Percentiles rank a stretch among this genome's conserved stretches.
Conservation (phyloP, 345 rosid genomes). For the Murraya koenigii region DNA sequence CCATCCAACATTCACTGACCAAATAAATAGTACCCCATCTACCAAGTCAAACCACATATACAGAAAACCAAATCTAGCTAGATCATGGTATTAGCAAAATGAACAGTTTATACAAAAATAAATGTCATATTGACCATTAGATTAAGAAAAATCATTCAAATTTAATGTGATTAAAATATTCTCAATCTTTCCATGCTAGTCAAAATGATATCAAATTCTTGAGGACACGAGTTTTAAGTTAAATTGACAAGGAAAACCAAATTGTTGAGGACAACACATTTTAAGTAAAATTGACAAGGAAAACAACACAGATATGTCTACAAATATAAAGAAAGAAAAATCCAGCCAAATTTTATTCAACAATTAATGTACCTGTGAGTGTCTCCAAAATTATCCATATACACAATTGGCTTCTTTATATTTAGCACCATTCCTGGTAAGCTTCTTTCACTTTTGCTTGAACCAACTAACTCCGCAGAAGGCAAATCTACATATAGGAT, state of each 20-base stretch:
- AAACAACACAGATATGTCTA: background rate
- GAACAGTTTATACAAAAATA: background rate
- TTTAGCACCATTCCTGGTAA: conserved; percentile 89
- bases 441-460: conserved; percentile 53
- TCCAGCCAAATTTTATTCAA: background rate
- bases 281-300: background rate
- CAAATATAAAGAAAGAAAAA: conserved; percentile 4
- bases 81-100: background rate
- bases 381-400: conserved; percentile 59
- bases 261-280: background rate
- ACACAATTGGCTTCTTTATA: conserved; percentile 63
- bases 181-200: background rate
- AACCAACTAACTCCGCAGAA: conserved; percentile 65
- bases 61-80: background rate
- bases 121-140: background rate
- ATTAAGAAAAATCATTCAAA: background rate
- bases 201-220: background rate
- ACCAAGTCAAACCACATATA: background rate
- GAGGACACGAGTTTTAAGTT: background rate
- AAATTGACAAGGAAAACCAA: background rate
- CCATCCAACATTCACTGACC: background rate
- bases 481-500: conserved; percentile 78
- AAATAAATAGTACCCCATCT: background rate
- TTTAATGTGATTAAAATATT: background rate
- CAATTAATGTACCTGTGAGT: conserved; percentile 54